A percentile compares a stretch with the other conserved stretches of the same genome.
Evolutionary conservation across 192 early-diverging fungal genomes (phyloP).

Genomic region (Irineochytrium annulatum): DNA sequence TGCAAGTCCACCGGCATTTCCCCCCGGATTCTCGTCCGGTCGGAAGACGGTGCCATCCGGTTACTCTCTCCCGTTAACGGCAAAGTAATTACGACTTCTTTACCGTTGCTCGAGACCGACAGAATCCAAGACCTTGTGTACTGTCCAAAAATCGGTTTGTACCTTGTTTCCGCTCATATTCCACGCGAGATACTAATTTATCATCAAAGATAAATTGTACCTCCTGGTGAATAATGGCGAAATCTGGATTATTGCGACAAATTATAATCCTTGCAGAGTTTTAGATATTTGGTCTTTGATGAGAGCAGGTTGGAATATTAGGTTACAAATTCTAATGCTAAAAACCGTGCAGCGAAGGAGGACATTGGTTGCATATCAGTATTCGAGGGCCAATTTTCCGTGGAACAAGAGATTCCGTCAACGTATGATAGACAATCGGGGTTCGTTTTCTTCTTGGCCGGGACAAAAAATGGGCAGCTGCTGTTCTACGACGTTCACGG

Average conservation of each 20-base stretch:
- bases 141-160: conserved; percentile 19
- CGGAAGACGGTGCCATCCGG: conserved; percentile 47
- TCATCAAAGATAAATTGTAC: conserved; percentile 41
- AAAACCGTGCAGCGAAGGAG: conserved; percentile 22
- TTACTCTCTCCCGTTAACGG: conserved; percentile 38
- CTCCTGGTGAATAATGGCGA: conserved; percentile 45
- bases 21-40: conserved; percentile 34
- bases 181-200: background rate
- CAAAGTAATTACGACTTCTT: conserved; percentile 43
- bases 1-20: conserved; percentile 20
- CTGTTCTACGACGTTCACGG: conserved; percentile 43
- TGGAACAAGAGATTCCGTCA: background rate
- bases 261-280: conserved; percentile 45
- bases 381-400: conserved; percentile 32
- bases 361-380: conserved; percentile 32
- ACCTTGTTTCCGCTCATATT: background rate
- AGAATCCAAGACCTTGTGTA: conserved; percentile 30
- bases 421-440: conserved; percentile 16
- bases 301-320: conserved; percentile 1
- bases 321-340: conserved; percentile 1
- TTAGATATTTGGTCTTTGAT: conserved; percentile 41
- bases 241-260: conserved; percentile 43
- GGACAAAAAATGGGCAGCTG: conserved; percentile 50
- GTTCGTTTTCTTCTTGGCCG: conserved; percentile 41
- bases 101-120: conserved; percentile 51